Conservation (phyloP, 1,284 basidiomycete genomes). For the Mycosarcoma maydis region DNA sequence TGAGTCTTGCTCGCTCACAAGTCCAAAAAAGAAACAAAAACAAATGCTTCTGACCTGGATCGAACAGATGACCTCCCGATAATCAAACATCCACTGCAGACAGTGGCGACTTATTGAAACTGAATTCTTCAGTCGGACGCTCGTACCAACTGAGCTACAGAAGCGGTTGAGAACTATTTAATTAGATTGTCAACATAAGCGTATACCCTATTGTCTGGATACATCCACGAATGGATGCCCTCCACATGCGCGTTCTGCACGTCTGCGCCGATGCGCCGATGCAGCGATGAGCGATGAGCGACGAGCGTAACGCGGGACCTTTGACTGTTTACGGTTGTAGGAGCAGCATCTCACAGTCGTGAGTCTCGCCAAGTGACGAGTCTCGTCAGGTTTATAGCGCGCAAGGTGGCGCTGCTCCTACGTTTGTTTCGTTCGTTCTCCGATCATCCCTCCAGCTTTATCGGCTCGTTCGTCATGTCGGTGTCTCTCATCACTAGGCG, state of each 20-base stretch:
- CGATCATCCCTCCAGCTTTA: not conserved
- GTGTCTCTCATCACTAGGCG: conserved; percentile 4
- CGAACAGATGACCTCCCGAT: conserved; percentile 52
- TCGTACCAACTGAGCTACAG: conserved; percentile 57
- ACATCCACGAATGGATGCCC: too few relatives aligned
- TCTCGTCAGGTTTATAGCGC: too few relatives aligned
- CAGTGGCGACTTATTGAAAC: conserved; percentile 21
- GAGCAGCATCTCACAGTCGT: too few relatives aligned
- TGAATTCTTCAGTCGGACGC: conserved; percentile 55
- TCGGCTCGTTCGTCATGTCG: conserved; percentile 8
- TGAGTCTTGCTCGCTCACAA: too few relatives aligned
- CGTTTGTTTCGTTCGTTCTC: not conserved
- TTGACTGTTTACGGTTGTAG: too few relatives aligned
- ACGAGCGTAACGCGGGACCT: too few relatives aligned
- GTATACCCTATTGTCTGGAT: not conserved
- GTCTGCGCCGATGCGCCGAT: too few relatives aligned
- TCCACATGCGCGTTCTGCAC: too few relatives aligned
- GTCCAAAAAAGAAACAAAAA: conserved; percentile 6
- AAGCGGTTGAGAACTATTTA: not conserved
- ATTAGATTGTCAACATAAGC: not conserved
- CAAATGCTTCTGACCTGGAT: conserved; percentile 49
- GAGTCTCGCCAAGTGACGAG: too few relatives aligned
- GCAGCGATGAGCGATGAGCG: too few relatives aligned
- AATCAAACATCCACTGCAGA: not conserved
- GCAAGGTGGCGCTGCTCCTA: too few relatives aligned